Conservation (phyloP, 2,329 filamentous ascomycete species). For the Pestalotiopsis fici region DNA sequence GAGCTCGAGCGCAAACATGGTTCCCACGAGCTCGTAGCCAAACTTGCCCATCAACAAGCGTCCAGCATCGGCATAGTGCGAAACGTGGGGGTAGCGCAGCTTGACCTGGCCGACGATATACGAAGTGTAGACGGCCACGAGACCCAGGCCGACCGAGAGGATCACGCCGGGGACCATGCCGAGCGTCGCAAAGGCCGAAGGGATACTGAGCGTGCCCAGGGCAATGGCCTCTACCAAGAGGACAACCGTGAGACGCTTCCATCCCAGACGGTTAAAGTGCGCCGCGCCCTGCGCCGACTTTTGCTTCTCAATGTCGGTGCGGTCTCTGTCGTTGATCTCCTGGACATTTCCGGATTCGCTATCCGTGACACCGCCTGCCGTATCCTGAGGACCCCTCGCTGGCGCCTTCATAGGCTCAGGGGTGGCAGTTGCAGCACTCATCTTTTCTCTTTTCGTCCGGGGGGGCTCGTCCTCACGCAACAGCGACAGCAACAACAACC, state of each 20-base stretch:
- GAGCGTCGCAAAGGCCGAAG: conserved; percentile 51
- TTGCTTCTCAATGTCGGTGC: conserved; percentile 3
- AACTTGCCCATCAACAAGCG: conserved; percentile 53
- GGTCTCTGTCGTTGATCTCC: neutral
- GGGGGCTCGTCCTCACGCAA: neutral
- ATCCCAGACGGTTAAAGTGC: conserved; percentile 54
- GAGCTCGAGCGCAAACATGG: conserved; percentile 56
- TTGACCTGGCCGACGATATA: conserved; percentile 47
- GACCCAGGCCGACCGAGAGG: conserved; percentile 40
- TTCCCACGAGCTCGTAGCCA: conserved; percentile 55
- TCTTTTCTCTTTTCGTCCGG: neutral
- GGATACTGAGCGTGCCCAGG: conserved; percentile 53
- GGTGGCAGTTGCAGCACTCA: neutral
- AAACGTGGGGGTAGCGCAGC: conserved; percentile 28
- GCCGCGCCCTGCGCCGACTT: conserved; percentile 42
- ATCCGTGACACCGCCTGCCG: conserved; percentile 3
- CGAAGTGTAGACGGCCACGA: conserved; percentile 49
- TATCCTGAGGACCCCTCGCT: neutral
- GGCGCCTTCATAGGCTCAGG: neutral
- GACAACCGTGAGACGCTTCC: conserved; percentile 57
- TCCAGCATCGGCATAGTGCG: conserved; percentile 55
- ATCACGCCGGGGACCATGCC: conserved; percentile 55
- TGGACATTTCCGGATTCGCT: neutral
- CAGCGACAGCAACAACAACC: neutral
- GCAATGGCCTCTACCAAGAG: conserved; percentile 60